phyloP scores from a whole-genome alignment of 1,284 basidiomycete species.

The Salmacisia buchloeana region DNA sequence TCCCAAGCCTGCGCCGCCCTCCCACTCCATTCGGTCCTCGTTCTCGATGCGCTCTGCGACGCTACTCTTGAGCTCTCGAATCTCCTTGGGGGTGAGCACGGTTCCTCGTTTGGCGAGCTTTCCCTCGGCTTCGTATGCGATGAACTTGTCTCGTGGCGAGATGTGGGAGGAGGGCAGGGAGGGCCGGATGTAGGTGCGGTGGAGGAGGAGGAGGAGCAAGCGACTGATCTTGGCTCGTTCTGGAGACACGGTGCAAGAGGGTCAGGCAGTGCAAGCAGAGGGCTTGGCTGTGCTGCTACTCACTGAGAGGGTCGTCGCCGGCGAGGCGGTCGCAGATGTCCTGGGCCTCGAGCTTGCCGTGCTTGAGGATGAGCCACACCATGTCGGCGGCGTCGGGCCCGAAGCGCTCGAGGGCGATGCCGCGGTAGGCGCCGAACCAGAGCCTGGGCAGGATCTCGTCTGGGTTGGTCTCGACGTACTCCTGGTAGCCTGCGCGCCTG shows the following conservation, averaged over 20 bases:
- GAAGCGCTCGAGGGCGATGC: slow-evolving; percentile 70
- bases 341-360: slow-evolving; percentile 75
- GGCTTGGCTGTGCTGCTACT: slow-evolving; percentile 1
- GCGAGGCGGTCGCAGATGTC: slow-evolving; percentile 63
- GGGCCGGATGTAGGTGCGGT: slow-evolving; percentile 36
- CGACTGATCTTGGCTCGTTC: slow-evolving; percentile 2
- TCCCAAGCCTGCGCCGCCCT: slow-evolving; percentile 8
- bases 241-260: too few relatives aligned
- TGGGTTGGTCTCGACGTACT: slow-evolving; percentile 52
- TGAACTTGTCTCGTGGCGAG: slow-evolving; percentile 43
- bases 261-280: too few relatives aligned
- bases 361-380: slow-evolving; percentile 60
- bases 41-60: slow-evolving; percentile 45
- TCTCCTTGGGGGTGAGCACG: slow-evolving; percentile 51
- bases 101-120: slow-evolving; percentile 37
- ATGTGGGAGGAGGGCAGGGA: slow-evolving; percentile 50
- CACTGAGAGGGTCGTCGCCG: slow-evolving; percentile 44
- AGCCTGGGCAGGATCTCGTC: slow-evolving; percentile 48
- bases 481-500: slow-evolving; percentile 17
- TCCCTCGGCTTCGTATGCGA: slow-evolving; percentile 39
- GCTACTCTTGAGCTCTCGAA: slow-evolving; percentile 43
- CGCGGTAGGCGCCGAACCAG: slow-evolving; percentile 59
- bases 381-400: slow-evolving; percentile 59
- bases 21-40: slow-evolving; percentile 48
- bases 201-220: slow-evolving; percentile 25